phyloP scores from a whole-genome alignment of 257 asterid species.

The Solanum verrucosum region DNA sequence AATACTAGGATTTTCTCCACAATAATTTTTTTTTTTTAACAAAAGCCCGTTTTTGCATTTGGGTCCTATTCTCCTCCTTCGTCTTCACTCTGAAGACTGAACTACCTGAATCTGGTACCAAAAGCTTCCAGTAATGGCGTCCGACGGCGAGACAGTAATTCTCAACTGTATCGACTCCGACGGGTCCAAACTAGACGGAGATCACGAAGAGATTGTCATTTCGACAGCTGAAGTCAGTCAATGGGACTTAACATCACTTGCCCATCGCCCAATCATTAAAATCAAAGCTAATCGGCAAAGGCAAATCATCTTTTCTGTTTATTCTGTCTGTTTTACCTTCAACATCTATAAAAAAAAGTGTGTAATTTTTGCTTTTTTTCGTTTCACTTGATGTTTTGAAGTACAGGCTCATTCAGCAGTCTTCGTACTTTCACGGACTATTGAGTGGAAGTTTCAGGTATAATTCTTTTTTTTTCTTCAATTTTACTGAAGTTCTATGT shows the following conservation, averaged over 20 bases:
- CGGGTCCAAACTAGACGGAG: constrained; percentile 7
- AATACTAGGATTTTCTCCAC: too few species aligned
- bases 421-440: constrained; percentile 75
- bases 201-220: constrained; percentile 18
- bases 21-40: too few species aligned
- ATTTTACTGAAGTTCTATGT: background rate
- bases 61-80: background rate
- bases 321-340: background rate
- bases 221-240: constrained; percentile 42
- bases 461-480: background rate
- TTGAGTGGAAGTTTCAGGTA: constrained; percentile 70
- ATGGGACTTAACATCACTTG: constrained; percentile 54
- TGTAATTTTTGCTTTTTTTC: background rate
- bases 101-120: background rate
- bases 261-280: constrained; percentile 28
- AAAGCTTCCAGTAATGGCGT: constrained; percentile 22
- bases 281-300: constrained; percentile 41
- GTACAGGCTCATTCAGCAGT: constrained; percentile 52
- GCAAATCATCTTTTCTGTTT: constrained; percentile 3
- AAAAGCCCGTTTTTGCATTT: background rate
- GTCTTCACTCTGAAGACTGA: background rate
- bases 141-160: constrained; percentile 21
- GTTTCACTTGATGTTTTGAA: background rate
- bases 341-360: background rate
- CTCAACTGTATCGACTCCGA: constrained; percentile 33